Conservation (phyloP, 768 basidiomycete genomes). For the Podaxis mareebaensis region DNA sequence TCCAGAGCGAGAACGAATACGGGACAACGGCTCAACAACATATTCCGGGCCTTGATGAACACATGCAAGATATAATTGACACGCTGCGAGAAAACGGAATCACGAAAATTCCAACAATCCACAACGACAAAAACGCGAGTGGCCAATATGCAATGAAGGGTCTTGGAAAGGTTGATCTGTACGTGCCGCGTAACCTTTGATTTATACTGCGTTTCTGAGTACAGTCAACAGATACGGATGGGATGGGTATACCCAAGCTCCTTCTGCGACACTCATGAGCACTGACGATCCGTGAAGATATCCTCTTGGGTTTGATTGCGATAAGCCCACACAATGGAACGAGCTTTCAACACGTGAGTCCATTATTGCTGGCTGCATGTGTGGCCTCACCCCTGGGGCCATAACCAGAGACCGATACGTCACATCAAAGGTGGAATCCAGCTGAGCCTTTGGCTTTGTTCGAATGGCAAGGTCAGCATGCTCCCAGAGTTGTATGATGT, state of each 20-base stretch:
- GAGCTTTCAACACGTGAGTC: conserved; percentile 36
- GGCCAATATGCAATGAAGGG: conserved; percentile 31
- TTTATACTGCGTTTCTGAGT: not conserved
- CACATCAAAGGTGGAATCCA: conserved; percentile 33
- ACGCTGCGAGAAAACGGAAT: conserved; percentile 36
- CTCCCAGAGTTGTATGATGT: not conserved
- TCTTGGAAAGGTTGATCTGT: conserved; percentile 37
- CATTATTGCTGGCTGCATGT: not conserved
- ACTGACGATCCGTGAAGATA: conserved; percentile 33
- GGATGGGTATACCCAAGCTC: conserved; percentile 1
- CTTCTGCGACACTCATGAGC: too few species aligned
- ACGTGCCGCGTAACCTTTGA: not conserved
- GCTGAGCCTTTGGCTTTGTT: conserved; percentile 38
- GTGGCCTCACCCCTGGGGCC: not conserved
- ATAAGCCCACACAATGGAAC: conserved; percentile 54
- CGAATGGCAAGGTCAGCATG: conserved; percentile 34
- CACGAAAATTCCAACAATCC: conserved; percentile 36
- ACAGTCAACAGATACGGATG: conserved; percentile 1
- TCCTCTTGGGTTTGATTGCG: conserved; percentile 67
- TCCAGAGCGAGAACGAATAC: conserved; percentile 51
- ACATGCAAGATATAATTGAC: conserved; percentile 46
- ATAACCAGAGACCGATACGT: conserved; percentile 29
- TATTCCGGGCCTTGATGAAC: conserved; percentile 35
- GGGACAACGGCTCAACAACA: conserved; percentile 26
- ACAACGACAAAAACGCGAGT: conserved; percentile 33